phyloP scores from a whole-genome alignment of 345 rosid genomes.

The Erodium maritimum region DNA sequence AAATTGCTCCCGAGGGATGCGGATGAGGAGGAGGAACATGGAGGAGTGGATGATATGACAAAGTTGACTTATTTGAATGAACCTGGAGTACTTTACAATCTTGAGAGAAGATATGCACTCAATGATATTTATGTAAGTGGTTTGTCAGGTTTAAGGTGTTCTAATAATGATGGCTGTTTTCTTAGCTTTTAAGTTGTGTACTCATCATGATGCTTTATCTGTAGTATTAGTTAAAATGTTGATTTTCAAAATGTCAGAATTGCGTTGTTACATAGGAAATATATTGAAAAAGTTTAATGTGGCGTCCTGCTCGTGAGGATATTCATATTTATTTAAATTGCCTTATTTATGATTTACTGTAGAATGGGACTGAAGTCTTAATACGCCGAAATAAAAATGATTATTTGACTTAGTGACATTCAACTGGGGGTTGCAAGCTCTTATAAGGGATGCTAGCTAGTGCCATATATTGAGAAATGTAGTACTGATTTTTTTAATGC shows the following conservation, averaged over 20 bases:
- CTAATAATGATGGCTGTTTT: background rate
- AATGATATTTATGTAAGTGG: slow-evolving; percentile 93
- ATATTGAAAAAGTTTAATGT: background rate
- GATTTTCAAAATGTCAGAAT: background rate
- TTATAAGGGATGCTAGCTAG: background rate
- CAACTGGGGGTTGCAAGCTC: background rate
- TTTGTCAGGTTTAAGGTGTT: background rate
- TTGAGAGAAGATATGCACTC: slow-evolving; percentile 74
- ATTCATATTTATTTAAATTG: too few relatives aligned
- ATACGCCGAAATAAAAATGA: too few relatives aligned
- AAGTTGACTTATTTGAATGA: slow-evolving; percentile 90
- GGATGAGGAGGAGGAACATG: slow-evolving; percentile 63
- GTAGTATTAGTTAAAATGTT: background rate
- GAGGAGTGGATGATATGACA: slow-evolving; percentile 98
- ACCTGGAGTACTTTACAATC: slow-evolving; percentile 87
- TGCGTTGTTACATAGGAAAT: background rate
- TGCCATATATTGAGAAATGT: background rate
- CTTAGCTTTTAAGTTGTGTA: background rate
- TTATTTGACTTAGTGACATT: too few relatives aligned
- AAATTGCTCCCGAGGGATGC: slow-evolving; percentile 62
- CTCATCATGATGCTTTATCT: background rate
- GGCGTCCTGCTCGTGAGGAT: background rate
- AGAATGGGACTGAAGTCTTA: too few relatives aligned
- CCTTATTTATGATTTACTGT: background rate
- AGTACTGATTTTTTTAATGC: background rate